Conservation (phyloP, 306 rosid species). For the Mucuna pruriens region DNA sequence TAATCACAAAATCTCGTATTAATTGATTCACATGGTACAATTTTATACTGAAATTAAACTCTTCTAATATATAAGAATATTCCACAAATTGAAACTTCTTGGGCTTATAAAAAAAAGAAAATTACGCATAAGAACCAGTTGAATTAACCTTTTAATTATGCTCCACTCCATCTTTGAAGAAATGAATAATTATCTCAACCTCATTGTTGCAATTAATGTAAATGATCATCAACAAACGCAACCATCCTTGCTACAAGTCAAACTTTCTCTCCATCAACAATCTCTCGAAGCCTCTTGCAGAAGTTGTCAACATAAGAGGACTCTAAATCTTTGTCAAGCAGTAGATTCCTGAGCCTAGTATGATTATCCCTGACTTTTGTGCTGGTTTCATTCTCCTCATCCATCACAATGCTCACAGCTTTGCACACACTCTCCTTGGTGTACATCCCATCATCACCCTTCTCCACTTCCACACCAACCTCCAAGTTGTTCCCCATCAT, state of each 20-base stretch:
- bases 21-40: no score
- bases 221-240: not conserved
- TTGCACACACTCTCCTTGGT: constrained; percentile 33
- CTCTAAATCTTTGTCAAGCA: constrained; percentile 40
- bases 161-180: not conserved
- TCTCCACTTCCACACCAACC: constrained; percentile 52
- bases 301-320: constrained; percentile 37
- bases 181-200: not conserved
- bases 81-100: not conserved
- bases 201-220: not conserved
- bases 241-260: not conserved
- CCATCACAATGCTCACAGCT: constrained; percentile 47
- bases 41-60: no score
- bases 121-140: not conserved
- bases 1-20: no score
- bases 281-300: constrained; percentile 44
- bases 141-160: not conserved
- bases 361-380: constrained; percentile 36
- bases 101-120: not conserved
- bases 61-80: not conserved
- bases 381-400: constrained; percentile 38
- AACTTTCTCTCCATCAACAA: not conserved
- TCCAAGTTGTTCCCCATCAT: constrained; percentile 40
- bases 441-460: constrained; percentile 44
- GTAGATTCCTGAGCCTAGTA: constrained; percentile 25